These are phyloP conservation scores for Steccherinum ochraceum DNA, from an alignment of 768 basidiomycete genomes.

Conservation along the genomic window DNA sequence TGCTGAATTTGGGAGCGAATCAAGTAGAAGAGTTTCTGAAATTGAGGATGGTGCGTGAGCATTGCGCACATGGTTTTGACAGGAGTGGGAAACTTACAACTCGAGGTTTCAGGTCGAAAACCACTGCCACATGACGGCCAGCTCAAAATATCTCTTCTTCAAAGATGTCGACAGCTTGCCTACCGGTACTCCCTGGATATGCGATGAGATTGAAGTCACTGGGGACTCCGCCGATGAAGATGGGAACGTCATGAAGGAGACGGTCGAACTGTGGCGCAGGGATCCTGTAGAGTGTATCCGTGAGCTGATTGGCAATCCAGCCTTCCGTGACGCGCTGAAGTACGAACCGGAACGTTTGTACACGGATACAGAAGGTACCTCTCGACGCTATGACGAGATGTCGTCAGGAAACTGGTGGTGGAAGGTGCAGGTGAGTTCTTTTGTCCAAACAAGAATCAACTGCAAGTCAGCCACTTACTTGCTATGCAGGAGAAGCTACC, in stretches of 20 bases:
- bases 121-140: background rate
- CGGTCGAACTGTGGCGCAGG: constrained; percentile 20
- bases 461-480: too few relatives aligned
- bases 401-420: constrained; percentile 47
- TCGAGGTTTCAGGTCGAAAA: constrained; percentile 11
- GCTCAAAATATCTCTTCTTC: constrained; percentile 12
- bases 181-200: constrained; percentile 17
- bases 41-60: constrained; percentile 20
- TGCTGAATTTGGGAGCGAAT: constrained; percentile 20
- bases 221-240: constrained; percentile 1
- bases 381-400: constrained; percentile 32
- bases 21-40: constrained; percentile 26
- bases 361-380: constrained; percentile 8
- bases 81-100: constrained; percentile 2
- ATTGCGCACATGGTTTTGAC: background rate
- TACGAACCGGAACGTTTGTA: constrained; percentile 3
- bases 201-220: constrained; percentile 27
- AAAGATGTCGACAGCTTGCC: constrained; percentile 17
- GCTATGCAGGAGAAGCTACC: too few relatives aligned
- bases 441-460: too few relatives aligned
- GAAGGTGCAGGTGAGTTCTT: constrained; percentile 34
- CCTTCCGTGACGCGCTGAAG: background rate
- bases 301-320: constrained; percentile 10
- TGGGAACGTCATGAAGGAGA: constrained; percentile 20
- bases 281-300: constrained; percentile 27